Base-by-base conservation (phyloP, 345 rosid species). In the Gossypium raimondii region DNA sequence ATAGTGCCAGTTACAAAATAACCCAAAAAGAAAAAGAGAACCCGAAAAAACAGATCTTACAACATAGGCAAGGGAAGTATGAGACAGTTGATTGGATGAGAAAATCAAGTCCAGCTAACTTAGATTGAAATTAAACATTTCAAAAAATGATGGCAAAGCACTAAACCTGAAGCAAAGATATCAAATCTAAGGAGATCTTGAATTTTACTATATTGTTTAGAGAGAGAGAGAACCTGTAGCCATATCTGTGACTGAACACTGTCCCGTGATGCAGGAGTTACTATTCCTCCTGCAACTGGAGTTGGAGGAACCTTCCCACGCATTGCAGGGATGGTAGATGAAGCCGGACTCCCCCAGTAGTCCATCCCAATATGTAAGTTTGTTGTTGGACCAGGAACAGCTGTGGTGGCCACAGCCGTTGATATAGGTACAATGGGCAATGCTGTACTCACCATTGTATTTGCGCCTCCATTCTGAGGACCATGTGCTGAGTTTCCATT, bases 331-430 rank as follows among this genome's bases (percentile, higher is more conserved):
- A 89, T 79, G 70, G 72, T 72, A 27, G 90, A 58, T 73, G 93
- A 79, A 74, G 90, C 83, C 71, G 94, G 90, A 68, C 87, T 84
- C 63, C 97, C 97, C 99, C 98, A 95, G 58, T 90, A 95, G 66
- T 95, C 99, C 98, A 95, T 94, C 74, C 99, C 99, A 82, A 94
- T 93, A 78, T 95, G 90, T 78, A 95, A 85, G 82, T 90, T 95
- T 73, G 98, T 93, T 3, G 99, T 78, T 25, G 99, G 99, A 12
- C 93, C 95, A 44, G 92, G 89, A 82, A 88, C 79, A 53, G 86
- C 89, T 71, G 80, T 86, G 14, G 83, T 79, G 29, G 84, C 72
- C 67, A 86, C 90, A 71, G 87, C 51, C 76, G 89, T 86, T 67
- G 93, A 70, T 70, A 89, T 79, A 59, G 97, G 97, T 81, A 87